Evolutionary conservation across 1,139 yeast genomes (phyloP).

Genomic region (Geotrichum reessii): DNA sequence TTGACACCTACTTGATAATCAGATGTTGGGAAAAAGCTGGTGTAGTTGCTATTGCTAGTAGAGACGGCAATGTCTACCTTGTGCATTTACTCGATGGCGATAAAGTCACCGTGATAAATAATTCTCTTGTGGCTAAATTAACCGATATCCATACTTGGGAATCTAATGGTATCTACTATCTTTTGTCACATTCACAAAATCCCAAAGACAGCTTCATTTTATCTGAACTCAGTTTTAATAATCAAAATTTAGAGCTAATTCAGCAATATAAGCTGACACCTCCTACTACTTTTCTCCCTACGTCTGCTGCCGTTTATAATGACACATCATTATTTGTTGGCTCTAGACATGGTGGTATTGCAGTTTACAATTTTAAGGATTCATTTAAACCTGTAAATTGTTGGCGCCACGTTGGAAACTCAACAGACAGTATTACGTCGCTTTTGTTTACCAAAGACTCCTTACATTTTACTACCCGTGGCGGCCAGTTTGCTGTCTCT

Average conservation of each 20-base stretch:
- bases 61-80: conserved; percentile 49
- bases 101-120: conserved; percentile 21
- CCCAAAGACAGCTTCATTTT: conserved; percentile 53
- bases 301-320: conserved; percentile 47
- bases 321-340: conserved; percentile 51
- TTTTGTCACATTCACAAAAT: conserved; percentile 63
- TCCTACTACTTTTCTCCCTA: conserved; percentile 49
- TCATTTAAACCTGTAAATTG: conserved; percentile 31
- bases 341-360: conserved; percentile 64
- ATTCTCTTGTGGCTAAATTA: conserved; percentile 40
- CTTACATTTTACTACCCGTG: conserved; percentile 29
- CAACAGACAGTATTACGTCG: conserved; percentile 18
- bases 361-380: conserved; percentile 43
- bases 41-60: conserved; percentile 46
- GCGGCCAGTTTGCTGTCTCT: conserved; percentile 27
- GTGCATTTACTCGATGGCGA: conserved; percentile 39
- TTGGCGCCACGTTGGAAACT: conserved; percentile 41
- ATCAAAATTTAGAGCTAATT: conserved; percentile 1
- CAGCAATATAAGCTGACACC: conserved; percentile 18
- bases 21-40: conserved; percentile 42
- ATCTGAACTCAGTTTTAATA: conserved; percentile 27
- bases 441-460: conserved; percentile 12
- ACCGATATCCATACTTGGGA: conserved; percentile 46
- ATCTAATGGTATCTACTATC: conserved; percentile 31
- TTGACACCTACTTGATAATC: conserved; percentile 49